Base-by-base conservation (phyloP, 108 stramenopile genomes). In the Nannochloropsis gaditana region DNA sequence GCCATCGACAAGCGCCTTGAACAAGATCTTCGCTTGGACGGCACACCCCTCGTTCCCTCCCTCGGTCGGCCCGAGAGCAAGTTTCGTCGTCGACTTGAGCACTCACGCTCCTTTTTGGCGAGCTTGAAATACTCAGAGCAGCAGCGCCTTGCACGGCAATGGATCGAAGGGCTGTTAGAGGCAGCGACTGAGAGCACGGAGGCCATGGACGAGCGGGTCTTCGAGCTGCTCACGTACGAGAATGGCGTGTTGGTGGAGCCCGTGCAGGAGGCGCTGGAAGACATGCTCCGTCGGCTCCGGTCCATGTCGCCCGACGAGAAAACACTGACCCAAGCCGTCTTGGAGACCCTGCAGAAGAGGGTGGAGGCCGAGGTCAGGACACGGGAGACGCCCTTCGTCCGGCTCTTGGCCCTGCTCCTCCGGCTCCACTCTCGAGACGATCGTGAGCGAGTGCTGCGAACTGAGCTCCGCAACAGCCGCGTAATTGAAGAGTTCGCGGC, bases 401-500 rank as follows among this genome's bases (percentile, higher is more conserved):
- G 59, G 19, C 59, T 73, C 59, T n/a, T 73, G 4, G 59, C 59
- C 59, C 59, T 73, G 19, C 59, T 73, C 5, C 59, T 73, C n/a
- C 59, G 59, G 19, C 59, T 73, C 19, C 59, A 15, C 59, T 73
- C 59, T 2, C 59, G 19, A 4, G 59, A 73, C 0, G 59, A 73
- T n/a, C 59, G 59, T 4, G 59, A 73, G 59, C 59, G 59, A n/a
- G 8, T 73, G 19, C 59, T 73, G 8, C 59, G 59, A n/a, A 73
- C 59, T 4, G 59, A 73, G 59, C 59, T 73, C n/a, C 59, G 59
- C 59, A 73, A 73, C 59, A 73, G 59, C 59, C 59, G 59, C 5
- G 59, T 73, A n/a, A n/a, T 73, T 15, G 59, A 73, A n/a, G 59
- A 73, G 59, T 73, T 73, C n/a, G 59, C 59, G 59, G 59, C 59